phyloP scores from a whole-genome alignment of 306 rosid species.

The Clitoria ternatea region DNA sequence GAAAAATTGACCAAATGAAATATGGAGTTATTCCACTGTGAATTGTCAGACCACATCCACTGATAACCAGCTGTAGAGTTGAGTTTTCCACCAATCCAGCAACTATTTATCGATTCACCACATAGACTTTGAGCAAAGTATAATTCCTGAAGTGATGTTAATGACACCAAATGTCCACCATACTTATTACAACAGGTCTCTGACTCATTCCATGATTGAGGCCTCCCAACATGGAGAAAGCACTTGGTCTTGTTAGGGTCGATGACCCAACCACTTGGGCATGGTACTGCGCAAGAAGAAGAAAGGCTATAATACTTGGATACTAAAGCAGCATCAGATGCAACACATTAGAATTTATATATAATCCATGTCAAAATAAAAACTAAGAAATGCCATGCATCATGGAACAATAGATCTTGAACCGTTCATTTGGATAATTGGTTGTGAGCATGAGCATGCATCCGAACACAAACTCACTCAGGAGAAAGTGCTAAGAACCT shows the following conservation, averaged over 20 bases:
- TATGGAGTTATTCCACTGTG: constrained; percentile 60
- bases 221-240: constrained; percentile 43
- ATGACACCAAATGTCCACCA: constrained; percentile 73
- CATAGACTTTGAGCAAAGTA: constrained; percentile 56
- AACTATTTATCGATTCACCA: constrained; percentile 38
- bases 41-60: constrained; percentile 87
- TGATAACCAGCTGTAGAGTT: constrained; percentile 47
- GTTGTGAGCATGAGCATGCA: neutral
- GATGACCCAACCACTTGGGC: constrained; percentile 68
- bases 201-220: constrained; percentile 78
- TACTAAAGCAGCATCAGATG: neutral
- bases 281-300: constrained; percentile 45
- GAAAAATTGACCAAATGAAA: constrained; percentile 29
- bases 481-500: neutral
- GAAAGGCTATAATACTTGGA: constrained; percentile 16
- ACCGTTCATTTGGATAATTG: neutral
- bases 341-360: neutral
- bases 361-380: neutral
- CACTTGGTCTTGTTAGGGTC: constrained; percentile 60
- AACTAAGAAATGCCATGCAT: neutral
- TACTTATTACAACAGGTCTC: constrained; percentile 54
- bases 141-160: constrained; percentile 52
- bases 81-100: constrained; percentile 83
- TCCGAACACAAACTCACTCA: neutral
- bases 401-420: neutral